These are phyloP conservation scores for Chaetomiaceae sp. DNA, from an alignment of 2,329 filamentous ascomycete genomes.

Conservation along the genomic window DNA sequence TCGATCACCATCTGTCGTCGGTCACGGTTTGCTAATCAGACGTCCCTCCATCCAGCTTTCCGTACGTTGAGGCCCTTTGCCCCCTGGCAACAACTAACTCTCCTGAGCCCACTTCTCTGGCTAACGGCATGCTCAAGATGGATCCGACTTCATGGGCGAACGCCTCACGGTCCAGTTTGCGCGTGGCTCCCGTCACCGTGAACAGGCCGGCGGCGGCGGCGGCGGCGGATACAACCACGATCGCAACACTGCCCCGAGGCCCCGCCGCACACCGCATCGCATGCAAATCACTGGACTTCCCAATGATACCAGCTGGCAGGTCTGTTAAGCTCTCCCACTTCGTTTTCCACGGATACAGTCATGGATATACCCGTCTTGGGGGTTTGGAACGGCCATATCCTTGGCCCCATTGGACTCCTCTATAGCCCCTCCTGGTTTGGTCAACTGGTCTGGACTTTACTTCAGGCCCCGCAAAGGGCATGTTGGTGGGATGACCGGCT, in stretches of 20 bases:
- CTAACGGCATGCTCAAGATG: constrained; percentile 61
- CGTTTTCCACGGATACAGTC: constrained; percentile 42
- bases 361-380: constrained; percentile 24
- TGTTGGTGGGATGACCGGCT: constrained; percentile 12
- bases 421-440: constrained; percentile 18
- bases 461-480: constrained; percentile 3
- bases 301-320: constrained; percentile 99
- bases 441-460: constrained; percentile 17
- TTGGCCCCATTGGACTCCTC: constrained; percentile 8
- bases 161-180: constrained; percentile 97
- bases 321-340: constrained; percentile 67
- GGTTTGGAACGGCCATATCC: constrained; percentile 20
- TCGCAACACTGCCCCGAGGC: constrained; percentile 59
- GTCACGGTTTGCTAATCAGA: constrained; percentile 24
- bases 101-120: constrained; percentile 32
- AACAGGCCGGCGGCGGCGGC: constrained; percentile 29
- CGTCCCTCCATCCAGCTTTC: constrained; percentile 46
- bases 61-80: constrained; percentile 47
- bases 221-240: constrained; percentile 48
- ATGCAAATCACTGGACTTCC: constrained; percentile 98
- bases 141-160: constrained; percentile 96
- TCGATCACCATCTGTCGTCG: neutral
- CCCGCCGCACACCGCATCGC: constrained; percentile 88
- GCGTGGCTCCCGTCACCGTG: constrained; percentile 67
- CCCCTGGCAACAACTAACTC: constrained; percentile 33